Base-by-base conservation (phyloP, 768 basidiomycete species). In the Coprinopsis marcescibilis region DNA sequence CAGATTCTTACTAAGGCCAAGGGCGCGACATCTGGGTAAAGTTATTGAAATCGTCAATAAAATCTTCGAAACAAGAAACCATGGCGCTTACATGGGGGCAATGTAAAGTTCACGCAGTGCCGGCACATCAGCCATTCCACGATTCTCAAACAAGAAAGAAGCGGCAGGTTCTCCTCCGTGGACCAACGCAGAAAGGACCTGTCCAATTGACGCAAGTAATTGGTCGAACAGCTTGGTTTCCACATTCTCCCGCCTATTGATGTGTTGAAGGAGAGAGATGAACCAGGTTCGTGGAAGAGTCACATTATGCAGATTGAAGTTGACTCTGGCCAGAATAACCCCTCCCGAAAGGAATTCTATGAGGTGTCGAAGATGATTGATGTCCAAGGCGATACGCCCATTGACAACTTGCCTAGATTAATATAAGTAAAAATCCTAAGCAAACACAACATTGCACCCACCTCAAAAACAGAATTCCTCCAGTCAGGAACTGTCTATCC, bases 251-350 rank as follows among this genome's bases (percentile, higher is more conserved):
- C 24, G 41, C 15, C 14, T 25, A 21, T 7, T 49, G 26, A 3
- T 52, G 25, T 57, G 50, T 29, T 43, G 41, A 8, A 63, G 50
- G 34, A 61, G 44, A 15, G 52, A 53, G 11, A 66, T 38, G 17
- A 80, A 55, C 80, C 80, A 83, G 44, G 70, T 73, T 1, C 69
- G 69, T 0, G 82, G 82, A 32, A 84, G 65, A 4, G 72, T 71
- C 19, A 78, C 55, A 12, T 70, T 67, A 54, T 83, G 75, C 0
- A 80, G 57, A 20, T 52, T 41, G 37, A 53, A 38, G 4, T 29
- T 30, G 4, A 48, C 37, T 20, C 57, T 52, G 46, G 61, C 55
- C 2, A 83, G 44, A 3, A 75, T 63, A 4, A 69, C 54, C 7
- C 66, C 66, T 6, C 66, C 67, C 36, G 73, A 69, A 2, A 83